Evolutionary conservation across 2,329 filamentous ascomycete genomes (phyloP).

Genomic region (Talaromyces verruculosus): DNA sequence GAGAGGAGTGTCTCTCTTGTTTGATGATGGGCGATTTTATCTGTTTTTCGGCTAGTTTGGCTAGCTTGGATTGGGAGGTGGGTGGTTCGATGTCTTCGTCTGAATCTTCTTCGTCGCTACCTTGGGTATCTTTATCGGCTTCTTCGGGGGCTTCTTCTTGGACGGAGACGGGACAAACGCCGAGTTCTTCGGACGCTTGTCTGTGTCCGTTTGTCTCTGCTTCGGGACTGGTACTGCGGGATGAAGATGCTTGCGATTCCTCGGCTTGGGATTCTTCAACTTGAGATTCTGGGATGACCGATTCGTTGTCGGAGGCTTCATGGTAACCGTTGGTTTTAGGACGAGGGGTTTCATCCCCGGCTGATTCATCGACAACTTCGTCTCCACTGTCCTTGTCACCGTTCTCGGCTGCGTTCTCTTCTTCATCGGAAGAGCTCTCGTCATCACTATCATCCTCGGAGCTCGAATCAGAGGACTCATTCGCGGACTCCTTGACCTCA

Average conservation of each 20-base stretch:
- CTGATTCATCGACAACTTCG: not conserved
- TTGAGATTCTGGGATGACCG: conserved; percentile 5
- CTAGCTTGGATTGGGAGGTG: not conserved
- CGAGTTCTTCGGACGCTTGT: conserved; percentile 4
- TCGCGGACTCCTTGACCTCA: not conserved
- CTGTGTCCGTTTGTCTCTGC: conserved; percentile 3
- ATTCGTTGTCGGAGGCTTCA: not conserved
- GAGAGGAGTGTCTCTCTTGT: not conserved
- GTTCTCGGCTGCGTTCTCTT: not conserved
- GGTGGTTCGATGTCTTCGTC: not conserved
- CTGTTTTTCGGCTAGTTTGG: not conserved
- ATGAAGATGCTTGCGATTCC: not conserved
- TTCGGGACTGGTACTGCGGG: not conserved
- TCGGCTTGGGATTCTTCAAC: not conserved
- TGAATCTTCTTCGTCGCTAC: not conserved
- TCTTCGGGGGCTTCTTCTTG: not conserved
- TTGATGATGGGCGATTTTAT: not conserved
- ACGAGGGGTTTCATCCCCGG: not conserved
- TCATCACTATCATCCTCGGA: conserved; percentile 9
- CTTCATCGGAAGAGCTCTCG: conserved; percentile 2
- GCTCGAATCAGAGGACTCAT: not conserved
- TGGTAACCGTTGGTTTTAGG: not conserved
- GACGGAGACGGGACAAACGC: not conserved
- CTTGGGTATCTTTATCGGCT: not conserved
- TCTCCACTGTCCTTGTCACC: not conserved